Evolutionary conservation across 805 yeast species (phyloP).

Genomic region (Starmerella riodocensis): DNA sequence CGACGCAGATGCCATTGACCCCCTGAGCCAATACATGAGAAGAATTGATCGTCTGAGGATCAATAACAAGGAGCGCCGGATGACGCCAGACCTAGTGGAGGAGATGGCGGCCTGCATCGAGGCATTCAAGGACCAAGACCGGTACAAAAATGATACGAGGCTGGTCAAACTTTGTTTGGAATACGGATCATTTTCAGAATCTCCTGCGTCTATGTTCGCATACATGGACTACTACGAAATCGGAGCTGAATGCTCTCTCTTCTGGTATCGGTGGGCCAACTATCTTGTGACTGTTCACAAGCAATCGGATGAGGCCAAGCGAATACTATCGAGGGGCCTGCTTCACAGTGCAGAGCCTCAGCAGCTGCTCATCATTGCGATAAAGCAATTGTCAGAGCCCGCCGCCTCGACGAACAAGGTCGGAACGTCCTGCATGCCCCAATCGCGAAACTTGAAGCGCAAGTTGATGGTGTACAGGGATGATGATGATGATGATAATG

Average conservation of each 20-base stretch:
- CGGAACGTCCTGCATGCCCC: too few species aligned
- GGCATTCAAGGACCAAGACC: constrained; percentile 43
- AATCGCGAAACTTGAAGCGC: too few species aligned
- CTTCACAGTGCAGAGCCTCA: constrained; percentile 59
- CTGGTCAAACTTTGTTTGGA: constrained; percentile 71
- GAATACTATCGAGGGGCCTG: constrained; percentile 48
- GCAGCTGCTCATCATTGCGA: too few species aligned
- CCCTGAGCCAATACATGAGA: not conserved
- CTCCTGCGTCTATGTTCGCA: constrained; percentile 56
- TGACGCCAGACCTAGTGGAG: not conserved
- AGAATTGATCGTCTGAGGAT: not conserved
- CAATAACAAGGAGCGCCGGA: not conserved
- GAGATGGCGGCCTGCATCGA: constrained; percentile 38
- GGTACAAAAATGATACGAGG: constrained; percentile 70
- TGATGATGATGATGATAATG: not conserved
- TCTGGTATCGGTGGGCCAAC: constrained; percentile 67
- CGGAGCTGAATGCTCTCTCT: constrained; percentile 52
- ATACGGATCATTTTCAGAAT: constrained; percentile 54
- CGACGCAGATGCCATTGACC: not conserved
- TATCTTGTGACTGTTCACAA: constrained; percentile 39
- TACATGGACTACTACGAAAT: constrained; percentile 60
- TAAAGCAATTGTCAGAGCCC: too few species aligned
- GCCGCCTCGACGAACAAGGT: too few species aligned
- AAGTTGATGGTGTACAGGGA: too few species aligned
- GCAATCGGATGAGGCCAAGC: constrained; percentile 41